Base-by-base conservation (phyloP, 2,329 filamentous ascomycete genomes). In the Ophiosphaerella korrae region DNA sequence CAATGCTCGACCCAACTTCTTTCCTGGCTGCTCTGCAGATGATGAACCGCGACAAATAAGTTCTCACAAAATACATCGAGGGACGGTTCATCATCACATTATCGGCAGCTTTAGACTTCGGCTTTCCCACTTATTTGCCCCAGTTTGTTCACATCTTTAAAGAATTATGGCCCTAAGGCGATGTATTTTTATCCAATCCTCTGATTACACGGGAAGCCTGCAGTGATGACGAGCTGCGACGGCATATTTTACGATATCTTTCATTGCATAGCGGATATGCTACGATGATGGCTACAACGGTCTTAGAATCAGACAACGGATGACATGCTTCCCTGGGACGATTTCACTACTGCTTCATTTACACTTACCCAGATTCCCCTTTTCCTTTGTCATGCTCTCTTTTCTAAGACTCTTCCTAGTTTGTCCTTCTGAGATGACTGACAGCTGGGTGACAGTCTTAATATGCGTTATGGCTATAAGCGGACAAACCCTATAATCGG, bases 11-110 rank as follows among this genome's bases (percentile, higher is more conserved):
- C 26, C 45, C 55, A 8, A 33, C 53, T 18, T 38, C 53, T 18
- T 38, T 62, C 35, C 13, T 62, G 31, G 42, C 45, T 12, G 62
- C 62, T 14, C 60, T 68, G 56, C 62, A 66, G n/a, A 67, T 63
- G 50, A 50, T 70, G 51, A 60, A 60, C 34, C 55, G 69, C 14
- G 44, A 41, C 49, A 64, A 63, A 41, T 64, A 57, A 53, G n/a
- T 33, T 37, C 33, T 14, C n/a, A 21, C 8, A 3, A 14, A 38
- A 14, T 14, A 35, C 13, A 7, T 7, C 33, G 9, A 16, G 13
- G 33, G 33, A 12, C 14, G 3, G 8, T 16, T 7, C 33, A 14
- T 35, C 33, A 35, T 35, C 33, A 7, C 5, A 35, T n/a, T n/a
- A n/a, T 35, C 14, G 33, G 14, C 13, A 13, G 11, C 33, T 35